Percentiles rank a stretch among this genome's conserved stretches.
Evolutionary conservation across 2,329 filamentous ascomycete species (phyloP).

Genomic region (Verticillium klebahnii): DNA sequence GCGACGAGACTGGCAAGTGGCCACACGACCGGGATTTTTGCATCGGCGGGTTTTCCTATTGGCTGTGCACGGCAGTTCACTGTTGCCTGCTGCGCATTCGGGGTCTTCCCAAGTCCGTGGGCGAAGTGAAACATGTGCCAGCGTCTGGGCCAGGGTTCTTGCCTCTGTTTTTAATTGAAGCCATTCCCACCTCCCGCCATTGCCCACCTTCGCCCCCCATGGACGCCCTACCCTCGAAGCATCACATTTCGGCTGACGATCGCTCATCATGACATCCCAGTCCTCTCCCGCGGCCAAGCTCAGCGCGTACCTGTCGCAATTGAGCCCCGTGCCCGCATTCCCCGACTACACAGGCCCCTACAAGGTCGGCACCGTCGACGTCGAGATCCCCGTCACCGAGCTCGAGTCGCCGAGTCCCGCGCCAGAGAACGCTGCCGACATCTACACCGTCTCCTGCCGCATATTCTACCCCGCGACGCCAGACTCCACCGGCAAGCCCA

Average conservation of each 20-base stretch:
- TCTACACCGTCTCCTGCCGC: conserved; percentile 73
- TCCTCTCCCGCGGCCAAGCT: conserved; percentile 27
- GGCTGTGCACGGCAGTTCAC: background rate
- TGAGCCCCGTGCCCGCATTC: conserved; percentile 68
- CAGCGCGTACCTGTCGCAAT: conserved; percentile 42
- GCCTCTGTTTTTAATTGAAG: background rate
- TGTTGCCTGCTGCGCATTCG: background rate
- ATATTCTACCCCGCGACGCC: conserved; percentile 72
- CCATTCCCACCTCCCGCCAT: background rate
- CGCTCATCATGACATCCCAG: background rate
- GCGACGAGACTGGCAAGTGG: conserved; percentile 1
- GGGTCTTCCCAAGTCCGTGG: background rate
- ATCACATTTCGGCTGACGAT: background rate
- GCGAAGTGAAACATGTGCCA: background rate
- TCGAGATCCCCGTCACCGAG: conserved; percentile 69
- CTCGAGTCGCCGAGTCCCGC: conserved; percentile 49
- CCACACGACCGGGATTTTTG: conserved; percentile 2
- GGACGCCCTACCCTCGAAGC: background rate
- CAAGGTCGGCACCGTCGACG: conserved; percentile 73
- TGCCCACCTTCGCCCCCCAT: background rate
- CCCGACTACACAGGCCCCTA: conserved; percentile 73
- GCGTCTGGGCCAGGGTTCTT: background rate
- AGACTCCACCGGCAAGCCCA: conserved; percentile 49
- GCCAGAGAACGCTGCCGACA: conserved; percentile 48
- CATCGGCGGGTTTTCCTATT: background rate